Conservation (phyloP, 2,329 filamentous ascomycete genomes). For the Dactylellina drechsleri region DNA sequence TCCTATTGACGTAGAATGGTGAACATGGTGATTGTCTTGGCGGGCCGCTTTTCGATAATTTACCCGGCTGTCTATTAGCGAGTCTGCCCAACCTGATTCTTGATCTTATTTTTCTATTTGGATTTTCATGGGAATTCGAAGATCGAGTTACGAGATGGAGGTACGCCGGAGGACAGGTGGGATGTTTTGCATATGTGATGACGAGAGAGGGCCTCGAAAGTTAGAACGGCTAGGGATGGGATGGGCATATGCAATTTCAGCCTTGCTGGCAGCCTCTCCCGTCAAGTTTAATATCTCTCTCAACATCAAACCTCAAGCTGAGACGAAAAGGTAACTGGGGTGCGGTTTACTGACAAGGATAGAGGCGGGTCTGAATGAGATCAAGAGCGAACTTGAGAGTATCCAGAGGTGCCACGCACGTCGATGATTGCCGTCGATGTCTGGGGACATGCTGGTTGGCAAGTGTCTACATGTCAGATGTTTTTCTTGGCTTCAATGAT, state of each 20-base stretch:
- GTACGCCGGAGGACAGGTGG: no score
- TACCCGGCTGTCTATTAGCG: conserved; percentile 2
- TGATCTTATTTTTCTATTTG: neutral
- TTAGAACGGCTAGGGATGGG: neutral
- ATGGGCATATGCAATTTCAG: conserved; percentile 14
- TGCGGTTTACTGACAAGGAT: neutral
- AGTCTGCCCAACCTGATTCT: conserved; percentile 1
- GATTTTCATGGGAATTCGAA: no score
- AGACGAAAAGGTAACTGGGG: neutral
- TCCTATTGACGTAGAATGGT: conserved; percentile 16
- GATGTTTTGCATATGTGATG: no score
- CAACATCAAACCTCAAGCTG: conserved; percentile 5
- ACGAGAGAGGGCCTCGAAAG: neutral
- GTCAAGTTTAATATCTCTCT: no score
- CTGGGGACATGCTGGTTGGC: neutral
- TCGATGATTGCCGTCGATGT: neutral
- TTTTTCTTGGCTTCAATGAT: neutral
- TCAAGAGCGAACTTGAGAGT: no score
- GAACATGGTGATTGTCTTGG: no score
- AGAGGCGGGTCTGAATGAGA: neutral
- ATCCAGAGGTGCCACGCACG: conserved; percentile 13
- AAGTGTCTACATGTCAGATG: neutral
- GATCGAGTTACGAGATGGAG: no score
- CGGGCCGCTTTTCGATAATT: conserved; percentile 11
- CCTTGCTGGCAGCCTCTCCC: conserved; percentile 29